phyloP scores from a whole-genome alignment of 768 basidiomycete genomes.

The Trametes gibbosa region DNA sequence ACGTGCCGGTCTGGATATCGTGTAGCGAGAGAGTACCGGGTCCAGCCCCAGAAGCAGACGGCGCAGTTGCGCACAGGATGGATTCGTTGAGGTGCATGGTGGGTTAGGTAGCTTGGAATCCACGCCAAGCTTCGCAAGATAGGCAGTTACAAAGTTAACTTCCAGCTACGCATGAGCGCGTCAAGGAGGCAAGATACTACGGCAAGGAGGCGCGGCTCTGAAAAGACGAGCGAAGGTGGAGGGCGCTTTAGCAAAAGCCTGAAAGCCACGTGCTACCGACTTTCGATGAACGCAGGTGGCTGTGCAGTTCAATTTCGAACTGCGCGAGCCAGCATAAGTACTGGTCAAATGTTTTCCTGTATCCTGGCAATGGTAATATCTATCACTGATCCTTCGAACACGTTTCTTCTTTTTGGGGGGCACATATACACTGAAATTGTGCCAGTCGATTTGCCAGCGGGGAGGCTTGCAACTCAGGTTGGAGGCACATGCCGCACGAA shows the following conservation, averaged over 20 bases:
- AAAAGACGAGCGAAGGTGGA: not conserved
- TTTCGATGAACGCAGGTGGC: not conserved
- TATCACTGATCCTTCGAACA: no score
- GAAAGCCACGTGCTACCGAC: not conserved
- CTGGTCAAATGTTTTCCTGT: no score
- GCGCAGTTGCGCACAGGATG: constrained; percentile 60
- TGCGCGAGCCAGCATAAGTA: no score
- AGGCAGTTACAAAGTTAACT: no score
- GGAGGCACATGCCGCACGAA: no score
- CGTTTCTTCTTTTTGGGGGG: no score
- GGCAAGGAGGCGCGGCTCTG: not conserved
- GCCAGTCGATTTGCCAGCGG: no score
- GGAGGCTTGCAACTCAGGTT: no score
- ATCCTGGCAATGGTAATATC: no score
- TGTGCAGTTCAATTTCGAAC: not conserved
- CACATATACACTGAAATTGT: no score
- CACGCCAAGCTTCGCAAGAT: not conserved
- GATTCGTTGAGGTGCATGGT: constrained; percentile 67
- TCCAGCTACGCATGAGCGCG: no score
- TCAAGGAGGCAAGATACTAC: not conserved
- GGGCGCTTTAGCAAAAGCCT: not conserved
- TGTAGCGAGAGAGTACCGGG: constrained; percentile 71
- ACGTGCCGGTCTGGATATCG: constrained; percentile 74
- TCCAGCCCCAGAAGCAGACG: constrained; percentile 44
- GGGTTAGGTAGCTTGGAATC: no score